Evolutionary conservation across 1,139 yeast species (phyloP).

Genomic region (Chernovozyma aurita): DNA sequence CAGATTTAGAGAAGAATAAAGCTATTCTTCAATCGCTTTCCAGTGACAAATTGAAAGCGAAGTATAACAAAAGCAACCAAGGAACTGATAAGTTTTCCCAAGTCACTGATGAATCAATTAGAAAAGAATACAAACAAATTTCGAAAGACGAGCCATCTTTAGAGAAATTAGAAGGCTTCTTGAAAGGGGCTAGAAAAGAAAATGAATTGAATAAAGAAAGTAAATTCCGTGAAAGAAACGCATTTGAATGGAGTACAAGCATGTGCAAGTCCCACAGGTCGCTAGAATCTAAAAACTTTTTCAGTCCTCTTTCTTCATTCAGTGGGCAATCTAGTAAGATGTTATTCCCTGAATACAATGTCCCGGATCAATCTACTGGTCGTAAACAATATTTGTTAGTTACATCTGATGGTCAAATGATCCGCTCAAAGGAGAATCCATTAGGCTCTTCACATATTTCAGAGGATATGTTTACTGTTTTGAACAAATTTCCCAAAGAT

Average conservation of each 20-base stretch:
- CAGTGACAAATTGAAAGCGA: conserved; percentile 10
- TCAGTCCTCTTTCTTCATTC: conserved; percentile 32
- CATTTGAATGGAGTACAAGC: conserved; percentile 50
- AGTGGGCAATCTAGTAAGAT: conserved; percentile 1
- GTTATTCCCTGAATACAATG: conserved; percentile 8
- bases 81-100: background rate
- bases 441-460: conserved; percentile 31
- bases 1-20: conserved; percentile 10
- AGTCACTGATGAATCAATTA: background rate
- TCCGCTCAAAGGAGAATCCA: conserved; percentile 35
- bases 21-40: background rate
- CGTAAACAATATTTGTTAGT: conserved; percentile 38
- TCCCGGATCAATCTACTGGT: background rate
- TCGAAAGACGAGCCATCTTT: conserved; percentile 13
- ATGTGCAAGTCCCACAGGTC: conserved; percentile 33
- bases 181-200: conserved; percentile 40
- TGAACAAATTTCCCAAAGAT: conserved; percentile 32
- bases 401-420: conserved; percentile 38
- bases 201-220: conserved; percentile 38
- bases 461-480: conserved; percentile 44
- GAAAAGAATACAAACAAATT: background rate
- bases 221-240: conserved; percentile 44
- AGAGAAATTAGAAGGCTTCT: conserved; percentile 27
- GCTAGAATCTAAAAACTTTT: conserved; percentile 44
- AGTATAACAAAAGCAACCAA: conserved; percentile 4